Evolutionary conservation across 495 filamentous ascomycete genomes (phyloP), one percentile per base, ranked within the genome.

Genomic region (Hypoxylon cercidicola): DNA sequence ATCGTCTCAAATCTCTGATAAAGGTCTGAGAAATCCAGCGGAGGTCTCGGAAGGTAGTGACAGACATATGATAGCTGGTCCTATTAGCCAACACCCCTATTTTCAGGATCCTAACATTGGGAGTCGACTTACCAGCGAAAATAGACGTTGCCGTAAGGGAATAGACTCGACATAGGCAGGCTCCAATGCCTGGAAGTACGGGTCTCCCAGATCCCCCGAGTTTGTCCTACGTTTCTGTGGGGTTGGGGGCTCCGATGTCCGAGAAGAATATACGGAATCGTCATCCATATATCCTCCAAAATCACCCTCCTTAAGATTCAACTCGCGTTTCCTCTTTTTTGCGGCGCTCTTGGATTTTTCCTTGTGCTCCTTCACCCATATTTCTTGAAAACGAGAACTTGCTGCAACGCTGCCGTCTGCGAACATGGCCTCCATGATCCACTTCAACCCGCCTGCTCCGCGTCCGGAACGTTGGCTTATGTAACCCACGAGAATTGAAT

Each of bases 1-100:
- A 84, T 84, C 37, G 89, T 85, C 49, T 84, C 82, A 59, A 88
- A 89, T 16, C 82, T 76, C 56, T 89, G 82, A 75, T 92, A 93
- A 61, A 96, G 85, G 5, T 86, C 84, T 1, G 82, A 81, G 35
- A 91, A 80, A 19, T 73, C 74, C 11, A 81, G 53, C 78, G 28
- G 88, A 76, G 68, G 32, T 21, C 64, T 60, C 15, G 63, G 66
- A 9, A 80, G 53, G 46, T 71, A 63, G 32, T 70, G 62, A 20
- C 69, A 74, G 20, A 74, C 44, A 46, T 70, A 72, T 15, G 71
- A 74, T 9, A 74, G 28, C 71, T 74, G 9, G 19, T 23, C 4
- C 9, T 7, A 37, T 55, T 35, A 58, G 60, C 32, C 7, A 63
- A 5, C 37, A 47, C n/a, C 10, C 19, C 30, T 15, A 46, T 47